Evolutionary conservation across 805 yeast species (phyloP), one percentile per base, ranked within the genome.

Genomic region (Myxozyma neglecta): DNA sequence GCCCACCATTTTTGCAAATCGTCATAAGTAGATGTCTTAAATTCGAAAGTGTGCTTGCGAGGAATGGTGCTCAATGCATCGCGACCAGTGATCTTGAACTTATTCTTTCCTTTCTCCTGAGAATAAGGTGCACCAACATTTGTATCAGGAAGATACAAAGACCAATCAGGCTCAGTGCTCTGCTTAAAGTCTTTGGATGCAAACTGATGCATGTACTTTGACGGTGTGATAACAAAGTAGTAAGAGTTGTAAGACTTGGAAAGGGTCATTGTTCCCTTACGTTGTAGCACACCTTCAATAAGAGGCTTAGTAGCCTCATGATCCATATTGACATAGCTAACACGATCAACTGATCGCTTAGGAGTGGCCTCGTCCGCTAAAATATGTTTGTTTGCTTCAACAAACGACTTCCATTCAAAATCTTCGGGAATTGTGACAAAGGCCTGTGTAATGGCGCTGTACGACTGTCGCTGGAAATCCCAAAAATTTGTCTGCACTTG

Each of bases 1-100:
- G 73, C 75, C 69, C 77, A 78, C 86, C 86, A 82, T 7, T 74
- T 73, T 47, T 69, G 68, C 67, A 79, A 72, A 63, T 83, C 86
- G 51, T 76, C 80, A 42, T 75, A 72, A 8, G 82, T 76, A 39
- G 75, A 67, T 6, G 85, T 77, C 69, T 78, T 77, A 68, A 82
- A 80, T 9, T 72, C 66, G 63, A 71, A 75, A 43, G 76, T 74
- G 50, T 70, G 71, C 71, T 75, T 76, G 54, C 73, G 70, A 32
- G 72, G 63, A 16, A 69, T 20, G 11, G 75, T 61, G 67, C 74
- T 70, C 20, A 65, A 60, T 13, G 73, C 63, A 60, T 78, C 83
- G 67, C 81, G 81, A 29, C 83, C 84, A 44, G 74, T 74, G 20
- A 82, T 56, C 51, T 70, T 69, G 66, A 82, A 76, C 62, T 76